A percentile compares a stretch with the other conserved stretches of the same genome.
Conservation (phyloP, 2,329 filamentous ascomycete species). For the Penicillium sp. region DNA sequence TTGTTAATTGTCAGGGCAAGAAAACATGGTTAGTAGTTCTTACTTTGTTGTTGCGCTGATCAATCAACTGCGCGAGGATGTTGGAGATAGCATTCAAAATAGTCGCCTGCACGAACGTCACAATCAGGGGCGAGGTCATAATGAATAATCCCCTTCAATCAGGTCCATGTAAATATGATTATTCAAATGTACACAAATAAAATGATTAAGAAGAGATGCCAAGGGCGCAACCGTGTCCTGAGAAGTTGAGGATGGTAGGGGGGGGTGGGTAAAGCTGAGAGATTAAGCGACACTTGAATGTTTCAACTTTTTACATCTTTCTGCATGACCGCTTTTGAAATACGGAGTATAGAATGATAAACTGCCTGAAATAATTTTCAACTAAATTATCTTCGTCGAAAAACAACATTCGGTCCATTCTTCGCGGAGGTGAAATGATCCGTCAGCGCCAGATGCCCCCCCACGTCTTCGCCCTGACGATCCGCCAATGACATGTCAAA, state of each 20-base stretch:
- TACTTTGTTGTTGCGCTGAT: conserved; percentile 39
- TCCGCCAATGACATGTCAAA: conserved; percentile 42
- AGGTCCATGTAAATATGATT: conserved; percentile 12
- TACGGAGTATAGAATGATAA: neutral
- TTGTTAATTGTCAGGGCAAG: conserved; percentile 7
- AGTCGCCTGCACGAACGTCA: conserved; percentile 40
- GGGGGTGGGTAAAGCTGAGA: conserved; percentile 1
- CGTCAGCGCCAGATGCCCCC: conserved; percentile 37
- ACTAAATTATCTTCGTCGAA: conserved; percentile 9
- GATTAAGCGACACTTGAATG: conserved; percentile 2
- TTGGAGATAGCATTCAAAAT: conserved; percentile 42
- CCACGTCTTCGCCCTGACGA: conserved; percentile 35
- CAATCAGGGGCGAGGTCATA: conserved; percentile 33
- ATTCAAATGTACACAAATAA: neutral
- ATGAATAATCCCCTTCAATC: neutral
- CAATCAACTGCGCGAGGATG: conserved; percentile 40
- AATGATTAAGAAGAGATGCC: conserved; percentile 7
- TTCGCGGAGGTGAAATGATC: conserved; percentile 43
- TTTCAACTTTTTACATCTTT: neutral
- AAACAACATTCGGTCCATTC: conserved; percentile 39
- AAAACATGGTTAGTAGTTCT: neutral
- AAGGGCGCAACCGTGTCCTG: conserved; percentile 29
- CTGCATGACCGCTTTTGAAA: neutral
- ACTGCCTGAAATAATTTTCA: neutral
- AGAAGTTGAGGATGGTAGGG: neutral